Conservation (phyloP, 306 rosid genomes). For the Prunus mira region DNA sequence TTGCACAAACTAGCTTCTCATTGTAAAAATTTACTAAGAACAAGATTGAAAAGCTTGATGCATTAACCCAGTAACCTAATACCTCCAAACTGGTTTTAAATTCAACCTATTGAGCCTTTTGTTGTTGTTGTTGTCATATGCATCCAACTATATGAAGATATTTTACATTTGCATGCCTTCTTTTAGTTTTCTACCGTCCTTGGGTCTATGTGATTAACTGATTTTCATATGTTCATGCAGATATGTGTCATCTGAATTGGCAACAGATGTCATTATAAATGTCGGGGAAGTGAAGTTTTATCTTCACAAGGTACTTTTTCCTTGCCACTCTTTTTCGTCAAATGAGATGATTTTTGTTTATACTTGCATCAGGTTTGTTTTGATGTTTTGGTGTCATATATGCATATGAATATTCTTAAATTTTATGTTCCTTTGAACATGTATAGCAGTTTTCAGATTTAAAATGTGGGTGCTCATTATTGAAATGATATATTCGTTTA, state of each 20-base stretch:
- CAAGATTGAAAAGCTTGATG: background rate
- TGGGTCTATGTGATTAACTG: background rate
- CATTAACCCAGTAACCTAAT: background rate
- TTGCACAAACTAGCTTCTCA: background rate
- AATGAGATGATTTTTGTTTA: background rate
- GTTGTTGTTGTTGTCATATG: background rate
- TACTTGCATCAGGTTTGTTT: background rate
- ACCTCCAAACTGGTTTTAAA: background rate
- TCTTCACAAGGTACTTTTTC: conserved; percentile 77
- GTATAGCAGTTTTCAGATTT: background rate
- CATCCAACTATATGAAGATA: background rate
- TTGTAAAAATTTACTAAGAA: background rate
- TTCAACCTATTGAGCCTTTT: background rate
- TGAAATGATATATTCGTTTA: background rate
- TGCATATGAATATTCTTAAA: background rate
- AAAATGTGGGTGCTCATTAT: background rate
- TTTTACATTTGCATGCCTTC: background rate
- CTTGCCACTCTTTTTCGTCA: background rate
- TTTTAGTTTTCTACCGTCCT: background rate
- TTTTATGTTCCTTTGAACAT: background rate
- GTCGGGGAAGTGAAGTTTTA: conserved; percentile 80
- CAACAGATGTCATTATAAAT: conserved; percentile 64
- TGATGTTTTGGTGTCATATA: background rate
- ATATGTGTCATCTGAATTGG: conserved; percentile 80
- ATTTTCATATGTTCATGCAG: conserved; percentile 37